Conservation (phyloP, 768 basidiomycete genomes). For the Boletus patriciae region DNA sequence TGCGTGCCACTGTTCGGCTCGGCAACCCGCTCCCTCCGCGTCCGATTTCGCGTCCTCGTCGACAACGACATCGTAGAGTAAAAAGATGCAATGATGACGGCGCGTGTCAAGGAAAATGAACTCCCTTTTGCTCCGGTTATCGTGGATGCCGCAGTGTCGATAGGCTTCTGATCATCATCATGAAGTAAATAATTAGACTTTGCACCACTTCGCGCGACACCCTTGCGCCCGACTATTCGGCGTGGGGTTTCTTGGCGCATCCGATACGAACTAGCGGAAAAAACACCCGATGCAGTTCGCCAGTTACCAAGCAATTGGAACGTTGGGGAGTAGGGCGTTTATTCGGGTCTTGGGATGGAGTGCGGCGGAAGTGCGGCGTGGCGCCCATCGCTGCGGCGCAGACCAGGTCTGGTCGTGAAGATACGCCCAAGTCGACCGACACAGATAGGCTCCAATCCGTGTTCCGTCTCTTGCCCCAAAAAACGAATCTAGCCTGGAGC, state of each 20-base stretch:
- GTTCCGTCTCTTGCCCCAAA: neutral
- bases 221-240: neutral
- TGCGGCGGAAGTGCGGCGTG: neutral
- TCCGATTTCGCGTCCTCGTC: neutral
- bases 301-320: neutral
- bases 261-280: neutral
- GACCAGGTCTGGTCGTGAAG: neutral
- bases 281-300: neutral
- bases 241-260: neutral
- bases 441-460: conserved; percentile 1
- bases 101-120: neutral
- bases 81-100: neutral
- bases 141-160: neutral
- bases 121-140: neutral
- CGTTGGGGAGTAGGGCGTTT: neutral
- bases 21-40: neutral
- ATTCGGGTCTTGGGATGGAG: neutral
- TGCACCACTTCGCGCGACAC: neutral
- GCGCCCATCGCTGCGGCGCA: conserved; percentile 5
- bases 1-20: neutral
- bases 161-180: neutral
- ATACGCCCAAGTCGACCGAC: conserved; percentile 22
- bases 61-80: neutral
- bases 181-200: conserved; percentile 8
- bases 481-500: neutral